These are phyloP conservation scores for Arthrobotrys musiformis DNA, from an alignment of 2,329 filamentous ascomycete genomes.

Conservation along the genomic window DNA sequence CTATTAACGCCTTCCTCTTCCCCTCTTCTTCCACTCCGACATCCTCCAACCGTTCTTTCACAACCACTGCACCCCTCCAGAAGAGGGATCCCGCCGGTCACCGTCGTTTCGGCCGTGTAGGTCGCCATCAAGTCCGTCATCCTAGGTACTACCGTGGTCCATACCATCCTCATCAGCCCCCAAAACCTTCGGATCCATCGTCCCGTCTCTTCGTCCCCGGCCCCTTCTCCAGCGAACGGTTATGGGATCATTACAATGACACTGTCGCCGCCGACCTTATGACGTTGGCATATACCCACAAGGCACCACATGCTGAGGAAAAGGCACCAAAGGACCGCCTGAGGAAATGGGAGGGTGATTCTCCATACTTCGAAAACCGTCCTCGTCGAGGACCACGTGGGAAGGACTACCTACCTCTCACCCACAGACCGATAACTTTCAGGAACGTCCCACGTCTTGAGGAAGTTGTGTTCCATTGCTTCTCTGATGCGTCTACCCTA, in stretches of 20 bases:
- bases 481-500: constrained; percentile 74
- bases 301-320: constrained; percentile 77
- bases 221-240: constrained; percentile 85
- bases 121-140: constrained; percentile 87
- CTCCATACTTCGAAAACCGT: constrained; percentile 93
- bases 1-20: constrained; percentile 47
- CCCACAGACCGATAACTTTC: constrained; percentile 81
- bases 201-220: constrained; percentile 90
- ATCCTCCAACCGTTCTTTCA: constrained; percentile 29
- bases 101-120: constrained; percentile 62
- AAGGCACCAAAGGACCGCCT: constrained; percentile 73
- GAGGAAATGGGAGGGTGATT: constrained; percentile 86
- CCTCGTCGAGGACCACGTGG: constrained; percentile 86
- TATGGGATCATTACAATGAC: constrained; percentile 88
- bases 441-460: constrained; percentile 84
- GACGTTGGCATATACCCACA: constrained; percentile 87
- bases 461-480: constrained; percentile 81
- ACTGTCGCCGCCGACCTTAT: constrained; percentile 89
- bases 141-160: constrained; percentile 95
- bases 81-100: constrained; percentile 58
- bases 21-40: constrained; percentile 4
- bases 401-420: constrained; percentile 74
- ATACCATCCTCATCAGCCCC: constrained; percentile 90
- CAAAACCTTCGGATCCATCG: constrained; percentile 83
- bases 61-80: constrained; percentile 42